Evolutionary conservation across 2,329 filamentous ascomycete species (phyloP).

Genomic region (Penicillium sp.): DNA sequence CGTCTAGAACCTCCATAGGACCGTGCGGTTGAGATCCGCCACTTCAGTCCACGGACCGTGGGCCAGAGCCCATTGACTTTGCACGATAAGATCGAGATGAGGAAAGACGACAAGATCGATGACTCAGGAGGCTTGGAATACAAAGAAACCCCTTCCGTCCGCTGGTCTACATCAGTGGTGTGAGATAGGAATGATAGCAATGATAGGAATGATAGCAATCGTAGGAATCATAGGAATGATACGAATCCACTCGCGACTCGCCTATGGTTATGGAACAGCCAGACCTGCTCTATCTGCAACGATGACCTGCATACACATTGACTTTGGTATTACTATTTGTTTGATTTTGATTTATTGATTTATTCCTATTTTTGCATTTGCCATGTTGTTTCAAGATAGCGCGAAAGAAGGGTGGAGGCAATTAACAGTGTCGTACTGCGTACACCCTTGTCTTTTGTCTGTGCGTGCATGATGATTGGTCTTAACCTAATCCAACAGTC

Average conservation of each 20-base stretch:
- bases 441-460: slow-evolving; percentile 10
- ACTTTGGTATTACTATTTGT: too few relatives aligned
- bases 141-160: too few relatives aligned
- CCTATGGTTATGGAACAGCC: not conserved
- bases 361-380: not conserved
- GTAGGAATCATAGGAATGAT: not conserved
- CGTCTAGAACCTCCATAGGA: not conserved
- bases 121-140: too few relatives aligned
- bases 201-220: not conserved
- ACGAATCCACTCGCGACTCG: not conserved
- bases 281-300: not conserved
- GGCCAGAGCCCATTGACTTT: not conserved
- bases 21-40: slow-evolving; percentile 4
- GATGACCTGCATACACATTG: not conserved
- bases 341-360: not conserved
- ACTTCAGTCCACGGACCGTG: not conserved
- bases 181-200: not conserved
- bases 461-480: slow-evolving; percentile 20
- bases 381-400: too few relatives aligned
- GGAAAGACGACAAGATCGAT: not conserved
- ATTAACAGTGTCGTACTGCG: not conserved
- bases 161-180: not conserved
- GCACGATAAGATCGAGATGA: not conserved
- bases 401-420: not conserved
- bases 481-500: slow-evolving; percentile 4